Conservation (phyloP, 73 alveolate species). For the Urostyla sp. region DNA sequence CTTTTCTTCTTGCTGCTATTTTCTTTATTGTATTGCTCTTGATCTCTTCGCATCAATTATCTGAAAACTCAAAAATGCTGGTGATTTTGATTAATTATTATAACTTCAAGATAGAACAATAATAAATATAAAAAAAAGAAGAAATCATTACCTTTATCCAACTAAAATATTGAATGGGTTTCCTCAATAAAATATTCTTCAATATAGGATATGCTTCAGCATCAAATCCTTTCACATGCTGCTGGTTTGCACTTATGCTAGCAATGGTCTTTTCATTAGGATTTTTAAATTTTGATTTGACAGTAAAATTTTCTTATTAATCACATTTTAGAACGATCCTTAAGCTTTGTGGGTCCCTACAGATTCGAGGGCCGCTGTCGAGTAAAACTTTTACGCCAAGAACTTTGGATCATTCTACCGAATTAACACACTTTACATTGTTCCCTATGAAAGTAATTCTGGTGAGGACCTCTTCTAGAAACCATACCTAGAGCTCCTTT, state of each 20-base stretch:
- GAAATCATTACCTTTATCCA: too few species aligned
- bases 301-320: constrained; percentile 20
- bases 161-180: constrained; percentile 54
- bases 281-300: constrained; percentile 51
- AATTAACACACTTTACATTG: constrained; percentile 82
- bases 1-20: too few species aligned
- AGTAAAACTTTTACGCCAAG: constrained; percentile 78
- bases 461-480: constrained; percentile 78
- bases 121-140: too few species aligned
- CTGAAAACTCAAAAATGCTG: too few species aligned
- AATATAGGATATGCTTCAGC: constrained; percentile 59
- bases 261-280: constrained; percentile 53
- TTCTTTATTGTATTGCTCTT: too few species aligned
- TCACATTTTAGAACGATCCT: constrained; percentile 55
- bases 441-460: constrained; percentile 65
- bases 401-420: constrained; percentile 94
- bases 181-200: constrained; percentile 58
- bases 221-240: constrained; percentile 57
- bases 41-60: too few species aligned
- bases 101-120: too few species aligned
- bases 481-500: constrained; percentile 83
- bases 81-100: too few species aligned
- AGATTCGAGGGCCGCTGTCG: constrained; percentile 82
- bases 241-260: constrained; percentile 35
- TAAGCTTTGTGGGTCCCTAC: constrained; percentile 93